Evolutionary conservation across 2,329 filamentous ascomycete genomes (phyloP).

Genomic region (Massarina eburnea): DNA sequence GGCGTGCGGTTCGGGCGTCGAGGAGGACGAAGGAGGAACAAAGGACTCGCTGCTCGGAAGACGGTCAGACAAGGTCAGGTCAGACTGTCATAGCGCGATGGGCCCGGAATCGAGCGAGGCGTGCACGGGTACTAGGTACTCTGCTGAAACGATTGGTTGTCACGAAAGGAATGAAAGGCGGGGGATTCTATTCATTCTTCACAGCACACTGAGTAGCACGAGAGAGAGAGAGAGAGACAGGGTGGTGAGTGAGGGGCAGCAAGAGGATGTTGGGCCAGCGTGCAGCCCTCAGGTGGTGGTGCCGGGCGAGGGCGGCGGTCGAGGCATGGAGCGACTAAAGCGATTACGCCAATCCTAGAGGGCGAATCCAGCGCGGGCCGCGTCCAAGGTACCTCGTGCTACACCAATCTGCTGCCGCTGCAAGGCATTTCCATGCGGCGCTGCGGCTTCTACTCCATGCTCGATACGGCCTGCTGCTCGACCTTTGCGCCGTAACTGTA

Average conservation of each 20-base stretch:
- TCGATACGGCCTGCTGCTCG: no score
- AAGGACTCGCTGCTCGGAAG: constrained; percentile 35
- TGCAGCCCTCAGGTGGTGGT: constrained; percentile 34
- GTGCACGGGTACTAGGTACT: constrained; percentile 41
- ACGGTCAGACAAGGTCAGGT: constrained; percentile 36
- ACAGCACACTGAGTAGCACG: neutral
- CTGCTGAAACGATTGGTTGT: constrained; percentile 45
- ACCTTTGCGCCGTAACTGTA: no score
- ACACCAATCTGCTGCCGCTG: constrained; percentile 28
- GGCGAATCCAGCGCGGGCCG: constrained; percentile 32
- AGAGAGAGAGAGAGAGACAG: neutral
- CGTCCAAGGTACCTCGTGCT: constrained; percentile 36
- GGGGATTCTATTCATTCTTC: constrained; percentile 18
- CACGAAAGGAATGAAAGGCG: constrained; percentile 35
- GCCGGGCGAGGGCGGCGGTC: constrained; percentile 38
- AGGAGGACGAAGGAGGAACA: constrained; percentile 32
- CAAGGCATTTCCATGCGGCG: constrained; percentile 30
- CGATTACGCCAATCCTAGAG: constrained; percentile 34
- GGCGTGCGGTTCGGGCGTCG: constrained; percentile 22
- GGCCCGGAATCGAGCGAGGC: constrained; percentile 39
- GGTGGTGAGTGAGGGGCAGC: constrained; percentile 7
- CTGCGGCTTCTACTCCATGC: constrained; percentile 25
- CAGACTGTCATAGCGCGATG: constrained; percentile 42
- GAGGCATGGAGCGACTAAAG: constrained; percentile 30
- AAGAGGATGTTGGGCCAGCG: constrained; percentile 32